Base-by-base conservation (phyloP, 257 asterid species). In the Rauvolfia tetraphylla region DNA sequence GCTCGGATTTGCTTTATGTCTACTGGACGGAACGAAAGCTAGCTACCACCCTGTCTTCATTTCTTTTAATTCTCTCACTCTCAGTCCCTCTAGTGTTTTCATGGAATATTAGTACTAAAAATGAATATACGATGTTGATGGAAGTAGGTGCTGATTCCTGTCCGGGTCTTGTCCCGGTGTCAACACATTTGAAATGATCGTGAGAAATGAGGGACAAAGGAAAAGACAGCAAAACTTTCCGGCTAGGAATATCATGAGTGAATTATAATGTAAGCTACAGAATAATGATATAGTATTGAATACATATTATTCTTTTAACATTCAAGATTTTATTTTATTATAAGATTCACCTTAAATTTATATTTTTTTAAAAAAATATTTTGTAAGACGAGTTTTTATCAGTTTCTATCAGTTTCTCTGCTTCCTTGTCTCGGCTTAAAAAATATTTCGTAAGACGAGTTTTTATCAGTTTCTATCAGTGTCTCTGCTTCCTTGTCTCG, bases 1-100 rank as follows among this genome's bases (percentile, higher is more conserved):
- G 85, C 75, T 81, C 39, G 83, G 79, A 80, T 68, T 79, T 83
- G 81, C 86, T 89, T 85, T 85, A 80, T 79, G 86, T 86, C 81
- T 83, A 79, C 71, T 81, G 78, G 69, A 33, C 73, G 75, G 71
- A 38, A 49, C 6, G 76, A 71, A 27, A 81, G 46, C 33, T 51
- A 27, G 38, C 34, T 62, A 42, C 46, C 74, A 71, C 66, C 62
- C 79, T 74, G 66, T n/a, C 78, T 11, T 53, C 72, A 49, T 73
- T 48, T 46, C 51, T 3, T 46, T 1, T 22, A n/a, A 18, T 10
- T 53, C 3, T 59, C 51, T 73, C 53, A 51, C 44, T 54, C 51
- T 15, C 51, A 31, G 15, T 73, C 58, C 44, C 44, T 67, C 46
- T 51, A 13, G 39, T 44, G 62, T 11, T 72, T 34, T 62, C 59